Conservation (phyloP, 305 asterid genomes). For the Fraxinus latifolia region DNA sequence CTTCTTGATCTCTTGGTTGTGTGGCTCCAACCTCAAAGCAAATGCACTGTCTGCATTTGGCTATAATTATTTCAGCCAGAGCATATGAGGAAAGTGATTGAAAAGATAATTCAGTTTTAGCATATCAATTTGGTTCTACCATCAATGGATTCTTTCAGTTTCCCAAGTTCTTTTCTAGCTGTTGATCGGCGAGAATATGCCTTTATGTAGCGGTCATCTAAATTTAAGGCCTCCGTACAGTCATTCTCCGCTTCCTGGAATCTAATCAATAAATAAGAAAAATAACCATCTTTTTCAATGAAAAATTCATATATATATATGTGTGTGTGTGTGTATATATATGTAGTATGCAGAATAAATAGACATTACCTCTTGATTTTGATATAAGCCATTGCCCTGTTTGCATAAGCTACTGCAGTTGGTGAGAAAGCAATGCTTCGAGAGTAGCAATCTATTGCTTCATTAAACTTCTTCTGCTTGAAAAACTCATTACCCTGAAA, state of each 20-base stretch:
- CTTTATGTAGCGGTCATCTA: slow-evolving; percentile 89
- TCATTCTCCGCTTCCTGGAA: slow-evolving; percentile 89
- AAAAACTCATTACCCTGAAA: slow-evolving; percentile 80
- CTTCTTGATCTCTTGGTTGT: slow-evolving; percentile 87
- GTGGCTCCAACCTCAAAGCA: slow-evolving; percentile 83
- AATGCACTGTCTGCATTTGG: slow-evolving; percentile 71
- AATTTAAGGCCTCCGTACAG: slow-evolving; percentile 83
- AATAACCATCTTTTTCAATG: not conserved
- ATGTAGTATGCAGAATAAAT: too few relatives aligned
- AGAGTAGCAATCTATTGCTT: slow-evolving; percentile 91
- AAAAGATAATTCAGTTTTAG: slow-evolving; percentile 10
- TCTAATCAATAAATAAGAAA: slow-evolving; percentile 38
- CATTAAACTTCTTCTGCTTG: slow-evolving; percentile 80
- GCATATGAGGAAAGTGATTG: slow-evolving; percentile 6
- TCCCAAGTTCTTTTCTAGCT: slow-evolving; percentile 86
- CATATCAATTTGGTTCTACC: slow-evolving; percentile 43
- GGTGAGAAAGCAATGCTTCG: slow-evolving; percentile 93
- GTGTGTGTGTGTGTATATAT: too few relatives aligned
- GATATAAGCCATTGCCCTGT: slow-evolving; percentile 92
- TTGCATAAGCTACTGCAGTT: slow-evolving; percentile 87
- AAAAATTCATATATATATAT: not conserved
- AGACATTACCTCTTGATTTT: slow-evolving; percentile 43
- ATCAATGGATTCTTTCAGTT: slow-evolving; percentile 74
- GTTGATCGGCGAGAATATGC: slow-evolving; percentile 96
- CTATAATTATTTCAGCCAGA: slow-evolving; percentile 32